Evolutionary conservation across 129 eudicot species (phyloP).

Genomic region (Saposhnikovia divaricata): DNA sequence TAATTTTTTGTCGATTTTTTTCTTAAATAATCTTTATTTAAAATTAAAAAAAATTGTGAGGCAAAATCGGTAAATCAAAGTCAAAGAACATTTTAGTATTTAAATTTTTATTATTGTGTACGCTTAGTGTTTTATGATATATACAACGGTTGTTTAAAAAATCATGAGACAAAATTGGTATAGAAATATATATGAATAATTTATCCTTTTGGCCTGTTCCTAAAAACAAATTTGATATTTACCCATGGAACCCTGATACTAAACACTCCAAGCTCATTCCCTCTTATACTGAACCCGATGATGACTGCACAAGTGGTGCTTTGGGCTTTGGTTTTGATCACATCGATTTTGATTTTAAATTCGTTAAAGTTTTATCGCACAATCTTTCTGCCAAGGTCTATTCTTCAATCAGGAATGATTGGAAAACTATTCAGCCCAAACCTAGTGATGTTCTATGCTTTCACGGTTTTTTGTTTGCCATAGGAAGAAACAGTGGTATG

Average conservation of each 20-base stretch:
- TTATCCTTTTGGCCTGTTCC: neutral
- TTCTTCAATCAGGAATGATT: neutral
- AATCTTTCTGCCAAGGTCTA: neutral
- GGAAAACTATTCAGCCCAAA: neutral
- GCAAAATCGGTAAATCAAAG: no score
- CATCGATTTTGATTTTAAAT: neutral
- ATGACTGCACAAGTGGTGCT: neutral
- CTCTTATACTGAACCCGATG: neutral
- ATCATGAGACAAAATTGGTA: no score
- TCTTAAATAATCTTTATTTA: no score
- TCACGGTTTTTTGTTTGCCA: neutral
- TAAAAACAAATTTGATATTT: no score
- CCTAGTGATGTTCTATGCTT: neutral
- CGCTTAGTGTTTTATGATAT: no score
- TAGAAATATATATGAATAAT: no score
- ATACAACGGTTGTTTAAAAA: no score
- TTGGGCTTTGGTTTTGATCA: neutral
- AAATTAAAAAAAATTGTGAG: no score
- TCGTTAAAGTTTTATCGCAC: neutral
- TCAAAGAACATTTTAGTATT: no score
- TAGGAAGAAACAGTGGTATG: neutral
- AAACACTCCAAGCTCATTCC: neutral
- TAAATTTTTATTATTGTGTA: no score
- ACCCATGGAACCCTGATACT: neutral
- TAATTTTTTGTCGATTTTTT: no score